A percentile compares a stretch with the other conserved stretches of the same genome.
phyloP scores from a whole-genome alignment of 2,329 filamentous ascomycete species.

The Ophiostoma pallidulum region DNA sequence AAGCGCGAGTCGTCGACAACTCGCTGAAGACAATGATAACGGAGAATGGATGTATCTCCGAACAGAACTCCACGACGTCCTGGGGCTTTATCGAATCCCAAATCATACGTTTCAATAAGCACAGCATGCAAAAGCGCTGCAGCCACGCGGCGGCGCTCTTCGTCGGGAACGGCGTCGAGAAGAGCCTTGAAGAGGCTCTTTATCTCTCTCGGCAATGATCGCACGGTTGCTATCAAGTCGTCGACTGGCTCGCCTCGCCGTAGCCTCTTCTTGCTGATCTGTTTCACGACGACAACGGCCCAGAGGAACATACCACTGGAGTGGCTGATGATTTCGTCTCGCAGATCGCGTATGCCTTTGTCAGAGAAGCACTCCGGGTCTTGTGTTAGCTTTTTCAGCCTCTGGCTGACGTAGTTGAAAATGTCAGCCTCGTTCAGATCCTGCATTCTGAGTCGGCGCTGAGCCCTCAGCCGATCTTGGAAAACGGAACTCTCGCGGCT shows the following conservation, averaged over 20 bases:
- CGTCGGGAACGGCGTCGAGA: background rate
- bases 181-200: background rate
- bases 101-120: too few relatives aligned
- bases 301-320: background rate
- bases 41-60: too few relatives aligned
- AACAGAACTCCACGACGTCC: too few relatives aligned
- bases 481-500: conserved; percentile 5
- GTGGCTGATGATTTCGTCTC: background rate
- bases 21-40: too few relatives aligned
- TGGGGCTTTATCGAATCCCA: too few relatives aligned
- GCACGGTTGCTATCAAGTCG: background rate
- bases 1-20: too few relatives aligned
- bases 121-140: background rate
- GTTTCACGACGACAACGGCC: background rate
- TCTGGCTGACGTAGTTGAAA: background rate
- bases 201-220: background rate
- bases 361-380: background rate
- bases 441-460: background rate
- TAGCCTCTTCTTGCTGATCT: background rate
- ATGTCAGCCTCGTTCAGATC: background rate
- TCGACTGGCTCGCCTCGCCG: background rate
- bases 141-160: background rate
- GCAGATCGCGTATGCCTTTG: background rate
- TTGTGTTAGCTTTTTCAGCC: background rate
- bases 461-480: background rate